phyloP scores from a whole-genome alignment of 2,329 filamentous ascomycete genomes.

The Alternaria sp. region DNA sequence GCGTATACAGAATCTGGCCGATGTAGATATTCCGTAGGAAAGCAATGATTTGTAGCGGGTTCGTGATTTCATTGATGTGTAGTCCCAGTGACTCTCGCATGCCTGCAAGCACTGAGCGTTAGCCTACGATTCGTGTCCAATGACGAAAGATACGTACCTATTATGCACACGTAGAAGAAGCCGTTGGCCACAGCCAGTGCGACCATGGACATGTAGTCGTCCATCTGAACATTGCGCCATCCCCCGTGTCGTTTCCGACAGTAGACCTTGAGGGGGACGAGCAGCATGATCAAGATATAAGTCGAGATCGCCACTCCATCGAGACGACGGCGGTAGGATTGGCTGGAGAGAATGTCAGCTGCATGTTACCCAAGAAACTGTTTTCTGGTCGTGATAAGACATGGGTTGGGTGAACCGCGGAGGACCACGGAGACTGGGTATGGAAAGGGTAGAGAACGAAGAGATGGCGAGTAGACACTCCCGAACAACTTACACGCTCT shows the following conservation, averaged over 20 bases:
- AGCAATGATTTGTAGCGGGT: slow-evolving; percentile 11
- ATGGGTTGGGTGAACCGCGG: neutral
- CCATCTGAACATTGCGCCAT: slow-evolving; percentile 27
- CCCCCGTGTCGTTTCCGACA: slow-evolving; percentile 27
- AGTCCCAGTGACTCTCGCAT: slow-evolving; percentile 21
- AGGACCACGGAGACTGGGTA: neutral
- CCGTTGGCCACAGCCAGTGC: slow-evolving; percentile 23
- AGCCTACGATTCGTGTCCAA: neutral
- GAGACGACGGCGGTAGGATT: slow-evolving; percentile 21
- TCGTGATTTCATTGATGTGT: slow-evolving; percentile 14
- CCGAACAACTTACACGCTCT: slow-evolving; percentile 14
- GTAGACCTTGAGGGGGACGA: slow-evolving; percentile 33
- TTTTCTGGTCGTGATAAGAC: slow-evolving; percentile 3
- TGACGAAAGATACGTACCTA: slow-evolving; percentile 16
- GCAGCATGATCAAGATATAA: slow-evolving; percentile 27
- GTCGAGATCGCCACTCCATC: slow-evolving; percentile 30
- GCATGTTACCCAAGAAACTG: neutral
- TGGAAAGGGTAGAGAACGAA: neutral
- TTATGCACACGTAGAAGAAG: slow-evolving; percentile 26
- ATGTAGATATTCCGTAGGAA: slow-evolving; percentile 26
- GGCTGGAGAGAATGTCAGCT: slow-evolving; percentile 1
- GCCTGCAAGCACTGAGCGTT: slow-evolving; percentile 8
- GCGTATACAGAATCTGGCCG: slow-evolving; percentile 27
- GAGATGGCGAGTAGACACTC: neutral
- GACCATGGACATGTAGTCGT: slow-evolving; percentile 26